Conservation (phyloP, 441 rosid genomes). For the Arabidopsis hybrid region DNA sequence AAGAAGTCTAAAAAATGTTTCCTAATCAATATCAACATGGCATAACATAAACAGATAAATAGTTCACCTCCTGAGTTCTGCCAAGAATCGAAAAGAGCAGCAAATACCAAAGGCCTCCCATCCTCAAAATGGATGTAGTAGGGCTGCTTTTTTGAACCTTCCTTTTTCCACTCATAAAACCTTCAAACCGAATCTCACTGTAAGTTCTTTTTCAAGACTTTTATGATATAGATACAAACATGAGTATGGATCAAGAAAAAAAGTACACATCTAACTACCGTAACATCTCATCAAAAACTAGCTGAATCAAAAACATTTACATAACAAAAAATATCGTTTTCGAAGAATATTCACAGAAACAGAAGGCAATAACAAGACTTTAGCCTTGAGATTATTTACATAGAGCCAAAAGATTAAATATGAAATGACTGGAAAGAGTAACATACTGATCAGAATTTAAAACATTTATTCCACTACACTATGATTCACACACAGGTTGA, state of each 20-base stretch:
- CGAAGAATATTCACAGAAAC: background rate
- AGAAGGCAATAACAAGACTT: background rate
- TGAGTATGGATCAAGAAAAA: too few relatives aligned
- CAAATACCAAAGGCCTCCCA: conserved; percentile 82
- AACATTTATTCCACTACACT: background rate
- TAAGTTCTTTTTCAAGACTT: too few relatives aligned
- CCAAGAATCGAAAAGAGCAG: conserved; percentile 91
- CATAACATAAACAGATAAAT: background rate
- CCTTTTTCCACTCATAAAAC: conserved; percentile 96
- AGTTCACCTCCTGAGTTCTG: conserved; percentile 67
- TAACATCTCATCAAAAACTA: too few relatives aligned
- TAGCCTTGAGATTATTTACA: background rate
- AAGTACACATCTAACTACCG: too few relatives aligned
- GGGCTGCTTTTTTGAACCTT: conserved; percentile 88
- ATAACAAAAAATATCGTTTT: background rate
- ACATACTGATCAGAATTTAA: background rate
- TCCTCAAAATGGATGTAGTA: conserved; percentile 86
- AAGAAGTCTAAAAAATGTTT: background rate
- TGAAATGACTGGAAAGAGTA: background rate
- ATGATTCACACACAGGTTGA: background rate
- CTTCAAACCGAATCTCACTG: conserved; percentile 45
- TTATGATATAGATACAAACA: too few relatives aligned
- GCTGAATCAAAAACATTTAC: too few relatives aligned
- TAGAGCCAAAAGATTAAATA: conserved; percentile 11
- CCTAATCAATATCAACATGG: conserved; percentile 13